Percentiles rank a stretch among this genome's conserved stretches.
phyloP scores from a whole-genome alignment of 345 rosid genomes.

The Clarkia xantiana region DNA sequence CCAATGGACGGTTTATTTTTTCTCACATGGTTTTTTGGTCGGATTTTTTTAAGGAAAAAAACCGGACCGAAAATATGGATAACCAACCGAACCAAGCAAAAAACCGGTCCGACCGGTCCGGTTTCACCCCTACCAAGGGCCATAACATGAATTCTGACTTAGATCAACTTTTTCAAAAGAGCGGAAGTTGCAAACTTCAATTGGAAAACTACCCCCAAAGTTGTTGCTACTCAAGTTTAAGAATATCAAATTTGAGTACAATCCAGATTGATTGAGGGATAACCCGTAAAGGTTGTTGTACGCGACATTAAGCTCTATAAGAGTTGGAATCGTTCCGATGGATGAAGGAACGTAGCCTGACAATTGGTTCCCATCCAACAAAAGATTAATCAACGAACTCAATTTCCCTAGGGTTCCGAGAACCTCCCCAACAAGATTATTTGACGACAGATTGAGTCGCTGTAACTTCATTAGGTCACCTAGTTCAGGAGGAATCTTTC shows the following conservation, averaged over 20 bases:
- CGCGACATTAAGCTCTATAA: neutral
- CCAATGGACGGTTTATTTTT: too few relatives aligned
- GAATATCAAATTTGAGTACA: neutral
- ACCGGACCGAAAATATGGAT: too few relatives aligned
- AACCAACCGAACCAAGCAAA: too few relatives aligned
- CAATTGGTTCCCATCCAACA: conserved; percentile 3
- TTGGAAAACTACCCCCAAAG: neutral
- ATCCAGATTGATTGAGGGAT: neutral
- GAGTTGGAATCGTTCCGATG: neutral
- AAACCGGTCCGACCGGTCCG: too few relatives aligned
- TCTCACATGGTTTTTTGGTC: too few relatives aligned
- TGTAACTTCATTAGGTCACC: conserved; percentile 2
- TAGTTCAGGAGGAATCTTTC: conserved; percentile 6
- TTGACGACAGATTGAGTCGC: conserved; percentile 3
- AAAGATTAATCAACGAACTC: neutral
- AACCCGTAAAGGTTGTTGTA: conserved; percentile 5
- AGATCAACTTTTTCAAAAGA: conserved; percentile 1
- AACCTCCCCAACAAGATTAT: conserved; percentile 3
- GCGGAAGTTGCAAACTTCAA: neutral
- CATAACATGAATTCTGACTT: conserved; percentile 2
- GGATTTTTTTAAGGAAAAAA: too few relatives aligned
- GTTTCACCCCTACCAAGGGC: too few relatives aligned
- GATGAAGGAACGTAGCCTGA: conserved; percentile 4
- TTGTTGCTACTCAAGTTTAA: conserved; percentile 7
- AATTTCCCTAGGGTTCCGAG: conserved; percentile 1